Base-by-base conservation (phyloP, 2,329 filamentous ascomycete species). In the Fusarium xyrophilum region DNA sequence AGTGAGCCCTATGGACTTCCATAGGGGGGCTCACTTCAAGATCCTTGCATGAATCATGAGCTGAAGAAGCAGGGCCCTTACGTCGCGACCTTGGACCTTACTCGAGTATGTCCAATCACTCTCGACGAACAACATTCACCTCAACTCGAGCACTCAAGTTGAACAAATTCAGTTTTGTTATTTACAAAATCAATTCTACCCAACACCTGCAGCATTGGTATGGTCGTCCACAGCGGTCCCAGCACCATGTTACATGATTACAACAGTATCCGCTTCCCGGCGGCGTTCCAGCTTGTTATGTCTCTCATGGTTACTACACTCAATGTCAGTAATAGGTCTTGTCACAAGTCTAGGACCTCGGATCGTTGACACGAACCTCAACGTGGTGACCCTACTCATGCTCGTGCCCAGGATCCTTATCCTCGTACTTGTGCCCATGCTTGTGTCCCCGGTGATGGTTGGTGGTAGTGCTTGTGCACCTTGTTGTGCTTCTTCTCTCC, bases 1-100 rank as follows among this genome's bases (percentile, higher is more conserved):
- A n/a, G n/a, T n/a, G n/a, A n/a, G n/a, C n/a, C n/a, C n/a, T n/a
- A n/a, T n/a, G n/a, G n/a, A n/a, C n/a, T n/a, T n/a, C n/a, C n/a
- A n/a, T n/a, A n/a, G 36, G 35, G 30, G 10, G 12, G 14, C 35
- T 47, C 23, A 21, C 35, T 15, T 7, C 25, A n/a, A 40, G 14
- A 66, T 66, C 35, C 51, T 17, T 55, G 58, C 60, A 59, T 58
- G 56, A 63, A 54, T 68, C 60, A 65, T 63, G 40, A 42, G 17
- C 25, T 35, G 36, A 59, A 54, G 36, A 59, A 54, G 28, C 23
- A 57, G 27, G 30, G 32, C 56, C 47, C 40, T 46, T 52, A 36
- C 23, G n/a, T 36, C 28, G 19, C 15, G 36, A 15, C 35, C 19
- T 30, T 3, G 13, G 7, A 12, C 21, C 28, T 60, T 54, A 64